Evolutionary conservation across 306 rosid species (phyloP).

Genomic region (Rosa multiflora): DNA sequence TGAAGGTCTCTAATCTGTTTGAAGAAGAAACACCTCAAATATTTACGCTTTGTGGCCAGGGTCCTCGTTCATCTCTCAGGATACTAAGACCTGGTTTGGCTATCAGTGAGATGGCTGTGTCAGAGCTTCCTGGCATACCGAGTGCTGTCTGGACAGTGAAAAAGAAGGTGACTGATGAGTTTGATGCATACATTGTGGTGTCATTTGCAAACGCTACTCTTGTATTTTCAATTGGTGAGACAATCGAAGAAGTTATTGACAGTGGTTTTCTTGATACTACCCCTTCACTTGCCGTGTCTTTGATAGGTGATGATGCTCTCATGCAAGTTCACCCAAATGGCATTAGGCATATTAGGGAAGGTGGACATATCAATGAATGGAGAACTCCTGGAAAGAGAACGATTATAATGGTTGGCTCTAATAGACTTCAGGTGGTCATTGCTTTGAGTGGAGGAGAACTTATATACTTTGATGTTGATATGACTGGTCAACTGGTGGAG

Average conservation of each 20-base stretch:
- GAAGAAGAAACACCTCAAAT: slow-evolving; percentile 98
- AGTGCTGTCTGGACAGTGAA: slow-evolving; percentile 99
- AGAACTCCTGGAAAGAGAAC: slow-evolving; percentile 98
- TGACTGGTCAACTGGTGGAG: slow-evolving; percentile 93
- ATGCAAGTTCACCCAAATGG: slow-evolving; percentile 99
- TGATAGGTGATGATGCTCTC: slow-evolving; percentile 97
- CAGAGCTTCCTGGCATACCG: slow-evolving; percentile 92
- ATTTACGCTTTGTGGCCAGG: slow-evolving; percentile 93
- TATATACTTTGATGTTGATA: slow-evolving; percentile 91
- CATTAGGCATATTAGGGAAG: slow-evolving; percentile 97
- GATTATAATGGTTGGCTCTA: slow-evolving; percentile 83
- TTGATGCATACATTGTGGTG: slow-evolving; percentile 95
- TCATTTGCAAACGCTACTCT: slow-evolving; percentile 91
- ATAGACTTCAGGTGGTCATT: slow-evolving; percentile 92
- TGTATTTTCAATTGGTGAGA: slow-evolving; percentile 98
- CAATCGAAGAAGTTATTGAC: slow-evolving; percentile 94
- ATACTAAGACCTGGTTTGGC: slow-evolving; percentile 96
- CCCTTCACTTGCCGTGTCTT: slow-evolving; percentile 91
- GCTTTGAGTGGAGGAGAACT: slow-evolving; percentile 97
- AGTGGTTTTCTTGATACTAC: slow-evolving; percentile 97
- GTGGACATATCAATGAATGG: slow-evolving; percentile 96
- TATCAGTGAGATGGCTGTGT: slow-evolving; percentile 98
- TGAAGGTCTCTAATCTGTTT: slow-evolving; percentile 83
- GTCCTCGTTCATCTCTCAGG: slow-evolving; percentile 94
- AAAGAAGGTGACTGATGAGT: slow-evolving; percentile 85